Conservation (phyloP, 1,284 basidiomycete genomes). For the Moesziomyces parantarcticus region DNA sequence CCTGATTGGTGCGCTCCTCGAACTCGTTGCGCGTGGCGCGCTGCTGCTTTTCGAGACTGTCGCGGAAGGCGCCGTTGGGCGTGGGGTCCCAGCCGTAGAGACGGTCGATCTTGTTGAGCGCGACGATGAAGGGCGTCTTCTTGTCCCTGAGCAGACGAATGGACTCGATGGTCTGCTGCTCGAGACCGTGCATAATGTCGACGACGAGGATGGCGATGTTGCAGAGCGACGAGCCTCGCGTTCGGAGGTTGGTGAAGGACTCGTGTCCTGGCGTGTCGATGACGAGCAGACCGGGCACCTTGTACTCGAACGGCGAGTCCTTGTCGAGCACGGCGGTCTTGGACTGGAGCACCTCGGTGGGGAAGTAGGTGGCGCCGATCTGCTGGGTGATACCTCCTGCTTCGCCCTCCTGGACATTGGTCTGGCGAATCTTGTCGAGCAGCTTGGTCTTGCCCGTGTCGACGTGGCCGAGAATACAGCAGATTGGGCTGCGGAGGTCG, state of each 20-base stretch:
- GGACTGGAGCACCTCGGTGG: slow-evolving; percentile 90
- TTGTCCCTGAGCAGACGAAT: slow-evolving; percentile 89
- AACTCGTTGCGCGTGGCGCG: slow-evolving; percentile 88
- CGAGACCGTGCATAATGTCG: slow-evolving; percentile 99
- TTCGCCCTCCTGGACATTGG: slow-evolving; percentile 99
- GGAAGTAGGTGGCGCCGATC: slow-evolving; percentile 99
- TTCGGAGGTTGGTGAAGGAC: slow-evolving; percentile 96
- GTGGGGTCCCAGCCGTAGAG: slow-evolving; percentile 94
- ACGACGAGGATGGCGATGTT: slow-evolving; percentile 99
- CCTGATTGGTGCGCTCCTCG: slow-evolving; percentile 85
- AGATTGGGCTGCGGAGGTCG: slow-evolving; percentile 93
- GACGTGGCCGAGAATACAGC: slow-evolving; percentile 99
- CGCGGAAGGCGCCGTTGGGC: slow-evolving; percentile 90
- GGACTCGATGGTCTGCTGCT: slow-evolving; percentile 96
- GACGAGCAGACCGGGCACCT: slow-evolving; percentile 93
- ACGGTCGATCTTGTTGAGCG: slow-evolving; percentile 99
- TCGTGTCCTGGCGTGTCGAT: slow-evolving; percentile 99
- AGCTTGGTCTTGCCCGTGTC: slow-evolving; percentile 99
- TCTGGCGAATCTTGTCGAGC: slow-evolving; percentile 99
- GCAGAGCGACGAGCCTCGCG: slow-evolving; percentile 95
- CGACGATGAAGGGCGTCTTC: slow-evolving; percentile 99
- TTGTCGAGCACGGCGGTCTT: slow-evolving; percentile 93
- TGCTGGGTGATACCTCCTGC: slow-evolving; percentile 99
- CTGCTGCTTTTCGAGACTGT: slow-evolving; percentile 87
- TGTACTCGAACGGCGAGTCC: slow-evolving; percentile 87